Evolutionary conservation across 108 stramenopile genomes (phyloP).

Genomic region (Mediolabrus comicus): DNA sequence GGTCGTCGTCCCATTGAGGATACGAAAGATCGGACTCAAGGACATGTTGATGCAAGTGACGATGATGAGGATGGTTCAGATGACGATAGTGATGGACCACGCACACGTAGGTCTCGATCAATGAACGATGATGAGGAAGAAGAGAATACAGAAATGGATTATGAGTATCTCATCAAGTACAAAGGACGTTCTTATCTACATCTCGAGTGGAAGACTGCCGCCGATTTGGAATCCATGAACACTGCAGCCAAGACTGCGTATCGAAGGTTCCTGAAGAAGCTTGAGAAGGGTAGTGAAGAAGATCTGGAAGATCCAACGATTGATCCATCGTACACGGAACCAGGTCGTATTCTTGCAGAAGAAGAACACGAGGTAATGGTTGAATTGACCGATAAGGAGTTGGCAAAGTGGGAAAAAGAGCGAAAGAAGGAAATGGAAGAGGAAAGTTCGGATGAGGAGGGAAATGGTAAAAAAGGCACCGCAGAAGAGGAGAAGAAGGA

Average conservation of each 20-base stretch:
- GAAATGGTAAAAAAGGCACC: conserved; percentile 24
- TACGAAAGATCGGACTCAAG: conserved; percentile 37
- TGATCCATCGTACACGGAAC: conserved; percentile 75
- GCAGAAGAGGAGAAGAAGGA: conserved; percentile 38
- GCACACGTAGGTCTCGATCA: conserved; percentile 9
- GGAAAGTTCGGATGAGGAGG: conserved; percentile 44
- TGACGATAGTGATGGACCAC: conserved; percentile 18
- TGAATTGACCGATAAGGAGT: conserved; percentile 79
- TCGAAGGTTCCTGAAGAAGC: conserved; percentile 85
- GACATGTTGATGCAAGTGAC: conserved; percentile 12
- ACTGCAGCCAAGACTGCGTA: conserved; percentile 84
- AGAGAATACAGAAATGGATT: conserved; percentile 64
- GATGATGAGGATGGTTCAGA: conserved; percentile 25
- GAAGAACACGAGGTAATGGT: conserved; percentile 82
- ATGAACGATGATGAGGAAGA: conserved; percentile 22
- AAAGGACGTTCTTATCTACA: conserved; percentile 92
- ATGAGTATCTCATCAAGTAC: conserved; percentile 96
- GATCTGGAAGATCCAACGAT: conserved; percentile 85
- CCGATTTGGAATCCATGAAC: conserved; percentile 85
- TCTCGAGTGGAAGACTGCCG: conserved; percentile 83
- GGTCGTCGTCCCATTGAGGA: conserved; percentile 88
- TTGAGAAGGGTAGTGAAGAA: conserved; percentile 71
- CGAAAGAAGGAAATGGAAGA: conserved; percentile 64
- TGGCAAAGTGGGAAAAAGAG: conserved; percentile 81
- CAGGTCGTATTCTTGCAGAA: conserved; percentile 87